Evolutionary conservation across 306 rosid species (phyloP).

Genomic region (Pyrus pyrifolia): DNA sequence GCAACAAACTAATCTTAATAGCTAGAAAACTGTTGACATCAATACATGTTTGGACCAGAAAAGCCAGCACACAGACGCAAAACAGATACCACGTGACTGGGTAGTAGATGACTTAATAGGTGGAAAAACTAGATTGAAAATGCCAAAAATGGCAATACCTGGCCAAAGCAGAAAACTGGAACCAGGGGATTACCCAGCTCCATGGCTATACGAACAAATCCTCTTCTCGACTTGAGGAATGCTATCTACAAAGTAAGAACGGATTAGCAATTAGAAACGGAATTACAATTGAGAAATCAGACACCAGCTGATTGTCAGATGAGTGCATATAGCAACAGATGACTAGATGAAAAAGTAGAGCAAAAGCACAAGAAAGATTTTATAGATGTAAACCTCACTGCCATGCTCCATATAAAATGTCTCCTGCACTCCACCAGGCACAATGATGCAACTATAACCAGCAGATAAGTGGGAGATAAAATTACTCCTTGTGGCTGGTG

Average conservation of each 20-base stretch:
- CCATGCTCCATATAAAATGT: constrained; percentile 65
- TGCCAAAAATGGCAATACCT: constrained; percentile 35
- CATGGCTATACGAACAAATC: constrained; percentile 85
- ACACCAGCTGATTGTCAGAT: not conserved
- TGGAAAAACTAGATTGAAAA: not conserved
- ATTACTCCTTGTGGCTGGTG: constrained; percentile 61
- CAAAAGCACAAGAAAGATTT: not conserved
- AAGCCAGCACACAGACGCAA: not conserved
- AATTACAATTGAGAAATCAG: not conserved
- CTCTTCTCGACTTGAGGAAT: constrained; percentile 71
- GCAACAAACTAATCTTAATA: constrained; percentile 2
- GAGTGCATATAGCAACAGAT: constrained; percentile 1
- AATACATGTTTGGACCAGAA: not conserved
- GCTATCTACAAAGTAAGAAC: constrained; percentile 37
- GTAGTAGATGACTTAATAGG: not conserved
- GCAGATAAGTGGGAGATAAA: constrained; percentile 50
- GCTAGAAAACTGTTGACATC: not conserved
- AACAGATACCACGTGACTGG: not conserved
- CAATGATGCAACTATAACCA: constrained; percentile 79
- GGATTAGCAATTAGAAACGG: not conserved
- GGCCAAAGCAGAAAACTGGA: constrained; percentile 93
- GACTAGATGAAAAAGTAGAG: not conserved
- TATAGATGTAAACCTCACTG: constrained; percentile 50
- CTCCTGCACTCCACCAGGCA: constrained; percentile 98
- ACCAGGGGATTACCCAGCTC: constrained; percentile 76